Percentiles rank a stretch among this genome's conserved stretches.
Evolutionary conservation across 1,284 basidiomycete genomes (phyloP).

Genomic region (Nidula niveotomentosa): DNA sequence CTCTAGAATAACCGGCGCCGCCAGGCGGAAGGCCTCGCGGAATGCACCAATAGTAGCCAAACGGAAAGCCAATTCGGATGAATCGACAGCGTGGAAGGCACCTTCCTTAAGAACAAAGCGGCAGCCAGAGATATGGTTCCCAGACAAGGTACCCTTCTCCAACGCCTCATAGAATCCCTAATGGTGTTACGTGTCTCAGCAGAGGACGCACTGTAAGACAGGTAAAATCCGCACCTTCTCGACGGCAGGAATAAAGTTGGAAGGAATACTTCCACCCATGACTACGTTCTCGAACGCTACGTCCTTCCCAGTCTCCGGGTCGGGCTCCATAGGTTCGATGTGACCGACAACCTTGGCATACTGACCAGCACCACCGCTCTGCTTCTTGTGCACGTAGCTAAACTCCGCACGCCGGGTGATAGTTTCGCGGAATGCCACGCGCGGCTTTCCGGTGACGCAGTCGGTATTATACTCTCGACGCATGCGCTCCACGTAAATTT

Average conservation of each 20-base stretch:
- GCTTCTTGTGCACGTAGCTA: slow-evolving; percentile 97
- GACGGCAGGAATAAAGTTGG: slow-evolving; percentile 91
- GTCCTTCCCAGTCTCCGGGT: slow-evolving; percentile 80
- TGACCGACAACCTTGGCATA: slow-evolving; percentile 92
- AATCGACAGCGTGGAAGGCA: slow-evolving; percentile 94
- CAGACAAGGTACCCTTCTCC: slow-evolving; percentile 89
- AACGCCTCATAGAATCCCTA: slow-evolving; percentile 96
- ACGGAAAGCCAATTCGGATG: slow-evolving; percentile 95
- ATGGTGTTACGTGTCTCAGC: too few species aligned
- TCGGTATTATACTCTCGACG: slow-evolving; percentile 96
- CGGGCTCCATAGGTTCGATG: slow-evolving; percentile 88
- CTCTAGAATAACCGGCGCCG: slow-evolving; percentile 86
- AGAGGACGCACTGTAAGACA: neutral
- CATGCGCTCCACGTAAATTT: slow-evolving; percentile 99
- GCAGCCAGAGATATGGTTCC: slow-evolving; percentile 87
- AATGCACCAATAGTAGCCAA: slow-evolving; percentile 91
- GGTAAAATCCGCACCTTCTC: slow-evolving; percentile 71
- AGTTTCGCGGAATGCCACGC: slow-evolving; percentile 97
- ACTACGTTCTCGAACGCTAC: slow-evolving; percentile 87
- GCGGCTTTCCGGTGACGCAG: slow-evolving; percentile 94
- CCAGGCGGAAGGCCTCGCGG: slow-evolving; percentile 84
- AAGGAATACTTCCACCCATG: slow-evolving; percentile 92
- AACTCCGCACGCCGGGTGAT: slow-evolving; percentile 84
- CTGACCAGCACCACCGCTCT: slow-evolving; percentile 96
- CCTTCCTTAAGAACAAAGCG: slow-evolving; percentile 94